Conservation (phyloP, 2,329 filamentous ascomycete genomes). For the Phialemonium atrogriseum region DNA sequence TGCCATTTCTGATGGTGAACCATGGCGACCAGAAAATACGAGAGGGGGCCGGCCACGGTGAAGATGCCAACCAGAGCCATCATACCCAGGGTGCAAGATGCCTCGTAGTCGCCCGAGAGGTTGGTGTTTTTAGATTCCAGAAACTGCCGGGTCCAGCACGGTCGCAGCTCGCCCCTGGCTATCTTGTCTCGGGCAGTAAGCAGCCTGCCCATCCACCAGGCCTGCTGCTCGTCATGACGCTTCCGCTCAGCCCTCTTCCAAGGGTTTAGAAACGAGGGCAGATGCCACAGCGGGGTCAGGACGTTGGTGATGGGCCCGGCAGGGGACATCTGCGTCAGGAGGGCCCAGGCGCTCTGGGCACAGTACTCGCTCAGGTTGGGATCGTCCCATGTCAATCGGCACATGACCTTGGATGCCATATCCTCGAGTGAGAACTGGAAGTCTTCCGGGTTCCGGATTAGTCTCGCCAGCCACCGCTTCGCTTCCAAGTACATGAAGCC, state of each 20-base stretch:
- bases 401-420: slow-evolving; percentile 51
- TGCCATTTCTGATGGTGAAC: slow-evolving; percentile 40
- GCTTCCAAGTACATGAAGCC: slow-evolving; percentile 41
- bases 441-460: slow-evolving; percentile 40
- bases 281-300: slow-evolving; percentile 43
- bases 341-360: slow-evolving; percentile 44
- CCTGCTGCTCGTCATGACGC: slow-evolving; percentile 43
- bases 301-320: slow-evolving; percentile 50
- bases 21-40: slow-evolving; percentile 33
- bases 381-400: slow-evolving; percentile 44
- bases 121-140: slow-evolving; percentile 22
- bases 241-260: slow-evolving; percentile 45
- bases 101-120: slow-evolving; percentile 18
- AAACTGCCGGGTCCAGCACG: slow-evolving; percentile 32
- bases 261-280: slow-evolving; percentile 40
- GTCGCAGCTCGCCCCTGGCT: slow-evolving; percentile 27
- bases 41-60: slow-evolving; percentile 25
- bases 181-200: slow-evolving; percentile 28
- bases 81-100: slow-evolving; percentile 25
- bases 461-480: slow-evolving; percentile 41
- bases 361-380: slow-evolving; percentile 36
- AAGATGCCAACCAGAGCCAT: slow-evolving; percentile 28
- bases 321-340: slow-evolving; percentile 48
- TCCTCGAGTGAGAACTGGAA: slow-evolving; percentile 44
- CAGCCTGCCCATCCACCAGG: slow-evolving; percentile 42